Percentiles rank a stretch among this genome's conserved stretches.
Evolutionary conservation across 2,329 filamentous ascomycete genomes (phyloP).

Genomic region (Pestalotiopsis sp.): DNA sequence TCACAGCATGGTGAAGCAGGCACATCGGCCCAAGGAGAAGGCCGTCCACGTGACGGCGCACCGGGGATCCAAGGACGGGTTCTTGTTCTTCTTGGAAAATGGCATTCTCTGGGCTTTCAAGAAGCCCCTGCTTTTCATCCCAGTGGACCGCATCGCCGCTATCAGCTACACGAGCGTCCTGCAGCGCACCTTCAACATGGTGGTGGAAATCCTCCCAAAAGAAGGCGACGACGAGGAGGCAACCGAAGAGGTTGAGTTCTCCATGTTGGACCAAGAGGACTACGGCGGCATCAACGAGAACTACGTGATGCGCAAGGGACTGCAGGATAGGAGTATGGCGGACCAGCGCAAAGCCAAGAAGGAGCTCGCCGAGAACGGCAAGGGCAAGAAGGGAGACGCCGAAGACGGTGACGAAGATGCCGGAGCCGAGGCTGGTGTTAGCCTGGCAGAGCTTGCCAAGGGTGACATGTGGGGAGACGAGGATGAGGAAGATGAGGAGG

Average conservation of each 20-base stretch:
- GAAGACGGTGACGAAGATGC: conserved; percentile 30
- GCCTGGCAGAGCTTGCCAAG: conserved; percentile 46
- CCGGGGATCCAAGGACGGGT: conserved; percentile 68
- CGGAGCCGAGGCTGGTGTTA: conserved; percentile 35
- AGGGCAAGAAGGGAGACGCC: conserved; percentile 37
- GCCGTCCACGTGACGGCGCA: conserved; percentile 68
- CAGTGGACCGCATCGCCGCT: conserved; percentile 58
- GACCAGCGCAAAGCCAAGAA: conserved; percentile 66
- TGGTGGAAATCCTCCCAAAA: conserved; percentile 56
- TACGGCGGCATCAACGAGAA: conserved; percentile 61
- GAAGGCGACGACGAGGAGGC: conserved; percentile 40
- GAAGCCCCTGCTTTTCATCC: conserved; percentile 66
- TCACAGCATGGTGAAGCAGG: conserved; percentile 54
- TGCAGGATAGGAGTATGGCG: conserved; percentile 69
- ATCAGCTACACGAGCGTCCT: conserved; percentile 69
- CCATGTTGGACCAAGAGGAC: conserved; percentile 70
- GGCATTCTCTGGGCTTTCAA: conserved; percentile 72
- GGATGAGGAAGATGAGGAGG: conserved; percentile 64
- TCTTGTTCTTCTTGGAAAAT: conserved; percentile 64
- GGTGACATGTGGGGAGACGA: conserved; percentile 57
- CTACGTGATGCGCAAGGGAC: conserved; percentile 61
- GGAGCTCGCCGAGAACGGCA: conserved; percentile 59
- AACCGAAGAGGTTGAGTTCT: conserved; percentile 65
- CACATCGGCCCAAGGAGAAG: conserved; percentile 60
- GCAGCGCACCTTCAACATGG: conserved; percentile 69